Percentiles rank a stretch among this genome's conserved stretches.
Conservation (phyloP, 73 alveolate genomes). For the Paramecium caudatum region DNA sequence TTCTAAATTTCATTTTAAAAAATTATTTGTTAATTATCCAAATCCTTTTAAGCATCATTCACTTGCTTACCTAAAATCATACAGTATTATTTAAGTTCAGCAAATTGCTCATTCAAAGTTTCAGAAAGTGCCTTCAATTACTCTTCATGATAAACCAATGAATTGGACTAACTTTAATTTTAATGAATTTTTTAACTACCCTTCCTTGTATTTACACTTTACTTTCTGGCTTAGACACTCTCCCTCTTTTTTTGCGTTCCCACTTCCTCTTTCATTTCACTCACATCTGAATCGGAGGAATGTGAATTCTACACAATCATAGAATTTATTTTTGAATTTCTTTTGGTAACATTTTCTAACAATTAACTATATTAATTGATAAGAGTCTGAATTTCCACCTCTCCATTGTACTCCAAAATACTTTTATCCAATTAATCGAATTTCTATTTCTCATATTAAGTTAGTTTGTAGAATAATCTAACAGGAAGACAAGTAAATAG, state of each 20-base stretch:
- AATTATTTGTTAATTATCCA: neutral
- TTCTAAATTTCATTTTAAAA: no score
- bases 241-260: no score
- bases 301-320: neutral
- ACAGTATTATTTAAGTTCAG: neutral
- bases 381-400: neutral
- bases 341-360: slow-evolving; percentile 6
- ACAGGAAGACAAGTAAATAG: slow-evolving; percentile 30
- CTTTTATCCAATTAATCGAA: slow-evolving; percentile 47
- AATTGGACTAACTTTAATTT: no score
- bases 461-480: neutral
- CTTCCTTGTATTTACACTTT: no score
- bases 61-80: neutral
- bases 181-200: no score
- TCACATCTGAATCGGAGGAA: slow-evolving; percentile 10
- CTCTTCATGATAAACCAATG: neutral
- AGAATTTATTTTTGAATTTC: neutral
- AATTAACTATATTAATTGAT: neutral
- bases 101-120: neutral
- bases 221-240: neutral
- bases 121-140: neutral
- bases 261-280: no score
- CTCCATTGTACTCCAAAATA: slow-evolving; percentile 9
- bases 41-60: neutral
- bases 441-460: slow-evolving; percentile 7